phyloP scores from a whole-genome alignment of 2,329 filamentous ascomycete species.

The Venturia aucupariae region DNA sequence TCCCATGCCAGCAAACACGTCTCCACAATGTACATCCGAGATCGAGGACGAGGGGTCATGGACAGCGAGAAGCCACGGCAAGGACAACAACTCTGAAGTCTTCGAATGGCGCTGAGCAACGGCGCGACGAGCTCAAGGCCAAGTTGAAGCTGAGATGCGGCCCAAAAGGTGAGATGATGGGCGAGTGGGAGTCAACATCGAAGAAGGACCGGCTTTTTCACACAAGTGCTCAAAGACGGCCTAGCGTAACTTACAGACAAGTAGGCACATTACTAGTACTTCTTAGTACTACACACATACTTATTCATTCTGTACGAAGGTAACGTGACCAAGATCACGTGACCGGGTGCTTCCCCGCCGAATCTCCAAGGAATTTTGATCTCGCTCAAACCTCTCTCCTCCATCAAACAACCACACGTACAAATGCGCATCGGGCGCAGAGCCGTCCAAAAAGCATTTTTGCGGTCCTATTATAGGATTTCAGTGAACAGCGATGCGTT shows the following conservation, averaged over 20 bases:
- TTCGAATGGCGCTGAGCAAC: not conserved
- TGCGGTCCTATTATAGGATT: not conserved
- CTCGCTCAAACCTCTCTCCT: not conserved
- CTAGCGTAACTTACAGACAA: not conserved
- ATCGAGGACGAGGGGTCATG: not conserved
- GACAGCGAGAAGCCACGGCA: too few species aligned
- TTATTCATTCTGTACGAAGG: too few species aligned
- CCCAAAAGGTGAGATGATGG: not conserved
- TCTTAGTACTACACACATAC: too few species aligned
- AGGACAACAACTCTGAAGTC: not conserved
- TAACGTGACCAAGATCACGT: not conserved
- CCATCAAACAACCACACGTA: not conserved
- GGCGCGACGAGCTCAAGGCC: not conserved
- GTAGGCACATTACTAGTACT: too few species aligned
- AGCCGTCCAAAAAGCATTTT: not conserved
- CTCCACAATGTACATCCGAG: not conserved
- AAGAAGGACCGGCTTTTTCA: not conserved
- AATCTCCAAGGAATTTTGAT: too few species aligned
- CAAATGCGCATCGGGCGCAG: not conserved
- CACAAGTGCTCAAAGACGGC: not conserved
- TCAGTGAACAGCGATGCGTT: not conserved
- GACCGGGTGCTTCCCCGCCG: not conserved
- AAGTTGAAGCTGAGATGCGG: not conserved
- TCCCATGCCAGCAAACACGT: not conserved
- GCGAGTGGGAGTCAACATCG: not conserved